These are phyloP conservation scores for Scedosporium aurantiacum DNA, from an alignment of 2,329 filamentous ascomycete genomes.

Conservation along the genomic window DNA sequence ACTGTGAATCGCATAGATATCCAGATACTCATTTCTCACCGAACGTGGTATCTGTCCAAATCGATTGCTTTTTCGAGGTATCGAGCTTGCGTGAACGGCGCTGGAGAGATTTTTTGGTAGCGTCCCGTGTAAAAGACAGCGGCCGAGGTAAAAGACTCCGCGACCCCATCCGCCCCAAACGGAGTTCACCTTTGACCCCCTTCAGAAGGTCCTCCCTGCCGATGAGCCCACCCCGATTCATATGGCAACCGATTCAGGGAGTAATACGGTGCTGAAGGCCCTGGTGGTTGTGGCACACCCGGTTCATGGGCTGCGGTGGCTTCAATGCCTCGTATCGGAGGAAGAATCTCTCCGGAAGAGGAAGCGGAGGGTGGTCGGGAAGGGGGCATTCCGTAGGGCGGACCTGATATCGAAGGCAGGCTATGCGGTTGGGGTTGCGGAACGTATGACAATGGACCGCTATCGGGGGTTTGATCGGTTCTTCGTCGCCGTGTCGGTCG, in stretches of 20 bases:
- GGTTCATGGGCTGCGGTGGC: constrained; percentile 13
- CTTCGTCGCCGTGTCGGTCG: constrained; percentile 34
- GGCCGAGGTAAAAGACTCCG: too few species aligned
- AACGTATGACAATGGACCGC: constrained; percentile 28
- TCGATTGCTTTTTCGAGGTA: neutral
- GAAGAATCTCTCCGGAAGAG: constrained; percentile 30
- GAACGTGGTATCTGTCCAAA: neutral
- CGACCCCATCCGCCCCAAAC: too few species aligned
- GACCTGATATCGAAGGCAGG: constrained; percentile 30
- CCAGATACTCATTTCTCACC: neutral
- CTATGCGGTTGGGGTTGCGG: neutral
- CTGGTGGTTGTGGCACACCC: constrained; percentile 3
- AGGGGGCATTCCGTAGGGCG: constrained; percentile 23
- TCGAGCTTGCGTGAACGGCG: neutral
- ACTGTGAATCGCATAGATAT: neutral
- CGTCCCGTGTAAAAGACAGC: too few species aligned
- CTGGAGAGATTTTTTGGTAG: too few species aligned
- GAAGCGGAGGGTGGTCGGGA: constrained; percentile 27
- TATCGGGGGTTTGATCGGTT: constrained; percentile 36
- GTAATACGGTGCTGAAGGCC: neutral
- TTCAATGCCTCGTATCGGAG: constrained; percentile 36
- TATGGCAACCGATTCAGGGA: neutral
- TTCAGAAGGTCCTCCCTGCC: neutral
- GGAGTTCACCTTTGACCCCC: neutral
- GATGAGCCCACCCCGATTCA: constrained; percentile 3